These are phyloP conservation scores for Eudorina sp. DNA, from an alignment of 139 green algal species.

Conservation along the genomic window DNA sequence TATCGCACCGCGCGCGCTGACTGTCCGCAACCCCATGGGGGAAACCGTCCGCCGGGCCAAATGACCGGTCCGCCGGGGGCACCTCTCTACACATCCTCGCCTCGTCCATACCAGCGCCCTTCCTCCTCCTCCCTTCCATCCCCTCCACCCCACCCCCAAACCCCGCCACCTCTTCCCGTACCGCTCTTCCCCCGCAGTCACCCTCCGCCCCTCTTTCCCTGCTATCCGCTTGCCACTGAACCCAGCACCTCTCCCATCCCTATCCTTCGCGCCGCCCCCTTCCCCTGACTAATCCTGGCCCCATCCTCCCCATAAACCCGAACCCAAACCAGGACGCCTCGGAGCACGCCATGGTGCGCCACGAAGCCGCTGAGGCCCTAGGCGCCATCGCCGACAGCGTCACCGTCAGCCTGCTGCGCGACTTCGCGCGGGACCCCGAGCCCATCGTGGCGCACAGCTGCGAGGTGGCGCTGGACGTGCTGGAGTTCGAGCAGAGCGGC, in stretches of 20 bases:
- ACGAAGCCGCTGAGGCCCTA: conserved; percentile 98
- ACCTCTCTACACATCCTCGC: background rate
- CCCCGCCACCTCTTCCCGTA: background rate
- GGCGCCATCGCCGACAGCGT: conserved; percentile 80
- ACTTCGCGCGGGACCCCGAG: conserved; percentile 82
- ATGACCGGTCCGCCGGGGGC: too few species aligned
- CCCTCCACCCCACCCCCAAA: background rate
- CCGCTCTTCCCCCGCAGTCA: background rate
- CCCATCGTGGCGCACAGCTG: conserved; percentile 96
- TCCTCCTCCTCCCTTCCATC: too few species aligned
- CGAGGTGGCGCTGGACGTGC: conserved; percentile 96
- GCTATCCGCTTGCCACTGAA: too few species aligned
- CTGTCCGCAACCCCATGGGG: too few species aligned
- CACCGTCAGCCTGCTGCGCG: conserved; percentile 76
- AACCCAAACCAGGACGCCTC: conserved; percentile 77
- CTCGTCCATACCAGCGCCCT: background rate
- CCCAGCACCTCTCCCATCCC: too few species aligned
- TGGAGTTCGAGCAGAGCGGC: conserved; percentile 87
- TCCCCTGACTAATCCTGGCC: too few species aligned
- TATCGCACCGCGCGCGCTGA: too few species aligned
- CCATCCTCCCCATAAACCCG: too few species aligned
- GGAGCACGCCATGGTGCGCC: conserved; percentile 97
- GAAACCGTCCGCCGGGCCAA: too few species aligned
- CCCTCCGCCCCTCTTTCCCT: too few species aligned
- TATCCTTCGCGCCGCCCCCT: too few species aligned